Evolutionary conservation across 2,329 filamentous ascomycete genomes (phyloP), one percentile per base, ranked within the genome.

Genomic region (Reticulascus tulasneorum): DNA sequence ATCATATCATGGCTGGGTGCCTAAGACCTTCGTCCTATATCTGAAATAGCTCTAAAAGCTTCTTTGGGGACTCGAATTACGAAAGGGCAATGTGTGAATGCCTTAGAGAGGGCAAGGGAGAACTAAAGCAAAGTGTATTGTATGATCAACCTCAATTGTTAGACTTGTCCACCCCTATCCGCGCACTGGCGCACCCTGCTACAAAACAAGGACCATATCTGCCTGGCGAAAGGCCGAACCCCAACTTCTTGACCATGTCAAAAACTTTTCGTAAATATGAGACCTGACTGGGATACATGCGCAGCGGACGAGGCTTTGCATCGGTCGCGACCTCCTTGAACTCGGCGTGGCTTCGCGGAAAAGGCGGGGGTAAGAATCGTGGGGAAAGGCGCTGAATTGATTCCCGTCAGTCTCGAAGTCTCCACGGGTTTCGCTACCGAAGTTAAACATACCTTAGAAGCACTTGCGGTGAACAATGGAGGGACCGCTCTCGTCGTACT

Each of bases 401-500:
- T 44, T 21, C n/a, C n/a, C n/a, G n/a, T n/a, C 10, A 25, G 23
- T 25, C 23, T 10, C 23, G 23, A 25, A 25, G 17, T 17, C 15
- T 33, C 10, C 12, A 16, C 10, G 6, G 3, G 7, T 3, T 27
- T 16, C 5, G 1, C 19, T 9, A 21, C 13, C 6, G 6, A 18
- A 18, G 29, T 23, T 36, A 29, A 19, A 46, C 64, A 58, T 63
- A 83, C 81, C 84, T 95, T 95, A 96, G 86, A 96, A 96, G 87
- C 91, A 96, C 88, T 96, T 97, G 84, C 90, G 87, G 86, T 97
- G 91, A 62, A 97, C 91, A 66, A 97, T 97, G 64, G 90, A 96
- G 60, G 91, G 93, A 75, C 91, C 91, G 71, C 85, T 93, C 88
- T 97, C 93, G 79, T 98, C 93, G 84, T 97, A 97, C 81, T 97